Evolutionary conservation across 2,329 filamentous ascomycete species (phyloP).

Genomic region (Metarhizium sp.): DNA sequence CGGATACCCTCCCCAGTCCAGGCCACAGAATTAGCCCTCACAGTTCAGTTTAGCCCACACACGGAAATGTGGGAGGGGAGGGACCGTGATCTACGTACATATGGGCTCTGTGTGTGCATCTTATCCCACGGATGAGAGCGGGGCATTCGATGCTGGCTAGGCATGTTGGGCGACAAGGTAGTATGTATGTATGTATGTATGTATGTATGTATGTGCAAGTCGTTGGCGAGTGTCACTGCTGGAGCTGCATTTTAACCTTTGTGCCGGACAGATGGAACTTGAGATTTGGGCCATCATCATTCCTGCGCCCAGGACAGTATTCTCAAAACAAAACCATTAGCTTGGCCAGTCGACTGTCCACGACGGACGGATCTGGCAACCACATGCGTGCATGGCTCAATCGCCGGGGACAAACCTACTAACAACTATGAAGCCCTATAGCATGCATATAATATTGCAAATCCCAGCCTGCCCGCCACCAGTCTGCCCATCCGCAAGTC

Average conservation of each 20-base stretch:
- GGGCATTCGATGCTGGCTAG: not conserved
- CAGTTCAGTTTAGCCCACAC: not conserved
- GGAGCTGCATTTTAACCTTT: too few species aligned
- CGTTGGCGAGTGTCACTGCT: too few species aligned
- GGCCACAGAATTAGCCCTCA: not conserved
- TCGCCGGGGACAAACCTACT: too few species aligned
- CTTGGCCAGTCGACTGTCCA: too few species aligned
- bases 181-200: too few species aligned
- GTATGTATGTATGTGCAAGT: too few species aligned
- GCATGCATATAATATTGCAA: not conserved
- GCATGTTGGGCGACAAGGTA: too few species aligned
- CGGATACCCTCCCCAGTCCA: not conserved
- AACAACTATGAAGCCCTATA: too few species aligned
- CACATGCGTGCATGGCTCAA: too few species aligned
- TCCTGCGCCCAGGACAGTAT: too few species aligned
- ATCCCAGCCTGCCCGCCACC: not conserved
- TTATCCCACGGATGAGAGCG: not conserved
- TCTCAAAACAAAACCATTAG: too few species aligned
- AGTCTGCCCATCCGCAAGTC: not conserved
- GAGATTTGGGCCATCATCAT: not conserved
- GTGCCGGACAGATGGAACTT: not conserved
- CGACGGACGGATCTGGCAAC: too few species aligned
- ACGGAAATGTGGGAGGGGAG: not conserved
- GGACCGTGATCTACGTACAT: not conserved
- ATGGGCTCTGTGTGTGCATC: not conserved